Percentiles rank a stretch among this genome's conserved stretches.
These are phyloP conservation scores for Mariannaea sp. DNA, from an alignment of 2,329 filamentous ascomycete genomes.

Conservation along the genomic window DNA sequence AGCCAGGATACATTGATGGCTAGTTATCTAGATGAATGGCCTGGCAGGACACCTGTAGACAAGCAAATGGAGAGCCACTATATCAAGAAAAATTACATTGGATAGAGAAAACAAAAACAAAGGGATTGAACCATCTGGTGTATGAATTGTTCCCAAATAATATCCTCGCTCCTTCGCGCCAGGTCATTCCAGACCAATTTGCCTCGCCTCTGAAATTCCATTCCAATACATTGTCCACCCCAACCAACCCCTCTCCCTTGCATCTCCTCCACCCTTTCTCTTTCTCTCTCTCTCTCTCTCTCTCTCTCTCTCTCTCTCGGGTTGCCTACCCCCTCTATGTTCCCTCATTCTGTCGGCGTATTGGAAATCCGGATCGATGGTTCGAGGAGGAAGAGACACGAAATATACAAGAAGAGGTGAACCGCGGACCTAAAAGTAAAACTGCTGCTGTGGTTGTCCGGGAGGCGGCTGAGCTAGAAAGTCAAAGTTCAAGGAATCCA, in stretches of 20 bases:
- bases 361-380: neutral
- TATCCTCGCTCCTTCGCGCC: constrained; percentile 12
- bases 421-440: constrained; percentile 61
- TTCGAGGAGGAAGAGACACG: neutral
- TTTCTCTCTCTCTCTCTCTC: neutral
- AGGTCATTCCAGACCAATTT: constrained; percentile 1
- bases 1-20: neutral
- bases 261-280: neutral
- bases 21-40: neutral
- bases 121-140: neutral
- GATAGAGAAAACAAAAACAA: constrained; percentile 1
- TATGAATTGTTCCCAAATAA: constrained; percentile 7
- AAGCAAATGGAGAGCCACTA: constrained; percentile 5
- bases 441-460: constrained; percentile 61
- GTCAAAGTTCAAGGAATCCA: constrained; percentile 64
- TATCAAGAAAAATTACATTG: constrained; percentile 5
- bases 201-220: constrained; percentile 3
- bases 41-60: constrained; percentile 1
- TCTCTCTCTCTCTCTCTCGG: neutral
- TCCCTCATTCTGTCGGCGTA: neutral
- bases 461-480: constrained; percentile 64
- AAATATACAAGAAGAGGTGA: too few species aligned
- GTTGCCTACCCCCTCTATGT: too few species aligned
- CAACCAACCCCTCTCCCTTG: neutral
- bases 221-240: constrained; percentile 6